phyloP scores from a whole-genome alignment of 768 basidiomycete genomes.

The Lactarius sanguifluus region DNA sequence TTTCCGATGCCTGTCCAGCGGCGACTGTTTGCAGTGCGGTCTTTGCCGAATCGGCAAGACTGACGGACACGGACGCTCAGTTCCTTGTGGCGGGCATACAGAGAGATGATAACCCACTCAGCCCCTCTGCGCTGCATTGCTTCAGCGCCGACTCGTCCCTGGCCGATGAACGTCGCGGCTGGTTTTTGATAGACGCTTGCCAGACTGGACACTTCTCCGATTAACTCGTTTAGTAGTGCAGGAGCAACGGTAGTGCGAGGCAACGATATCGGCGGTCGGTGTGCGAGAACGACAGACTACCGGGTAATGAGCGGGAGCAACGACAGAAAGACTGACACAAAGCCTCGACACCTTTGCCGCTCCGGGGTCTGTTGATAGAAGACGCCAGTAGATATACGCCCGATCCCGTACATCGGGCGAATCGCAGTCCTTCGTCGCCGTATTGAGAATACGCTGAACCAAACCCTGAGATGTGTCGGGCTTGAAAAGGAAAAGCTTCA shows the following conservation, averaged over 20 bases:
- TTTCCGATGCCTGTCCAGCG: constrained; percentile 90
- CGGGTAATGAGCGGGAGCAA: not conserved
- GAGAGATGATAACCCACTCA: constrained; percentile 48
- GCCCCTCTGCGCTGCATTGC: constrained; percentile 62
- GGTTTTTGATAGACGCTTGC: constrained; percentile 99
- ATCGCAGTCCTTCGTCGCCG: constrained; percentile 96
- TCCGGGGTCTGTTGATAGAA: constrained; percentile 91
- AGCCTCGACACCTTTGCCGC: constrained; percentile 77
- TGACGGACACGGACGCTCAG: constrained; percentile 30
- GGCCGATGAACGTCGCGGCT: constrained; percentile 91
- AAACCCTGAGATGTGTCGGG: constrained; percentile 90
- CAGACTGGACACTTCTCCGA: constrained; percentile 84
- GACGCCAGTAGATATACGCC: constrained; percentile 97
- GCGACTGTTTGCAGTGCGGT: constrained; percentile 91
- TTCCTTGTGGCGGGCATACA: not conserved
- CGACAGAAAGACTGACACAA: not conserved
- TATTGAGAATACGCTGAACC: constrained; percentile 88
- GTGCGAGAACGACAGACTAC: constrained; percentile 86
- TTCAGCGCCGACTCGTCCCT: constrained; percentile 84
- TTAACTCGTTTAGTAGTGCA: constrained; percentile 84
- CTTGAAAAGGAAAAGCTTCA: constrained; percentile 94
- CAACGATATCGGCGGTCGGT: constrained; percentile 90
- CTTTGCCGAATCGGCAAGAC: constrained; percentile 64
- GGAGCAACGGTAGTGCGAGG: constrained; percentile 89
- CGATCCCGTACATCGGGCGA: constrained; percentile 95